phyloP scores from a whole-genome alignment of 2,329 filamentous ascomycete species.

The Orbilia brochopaga region DNA sequence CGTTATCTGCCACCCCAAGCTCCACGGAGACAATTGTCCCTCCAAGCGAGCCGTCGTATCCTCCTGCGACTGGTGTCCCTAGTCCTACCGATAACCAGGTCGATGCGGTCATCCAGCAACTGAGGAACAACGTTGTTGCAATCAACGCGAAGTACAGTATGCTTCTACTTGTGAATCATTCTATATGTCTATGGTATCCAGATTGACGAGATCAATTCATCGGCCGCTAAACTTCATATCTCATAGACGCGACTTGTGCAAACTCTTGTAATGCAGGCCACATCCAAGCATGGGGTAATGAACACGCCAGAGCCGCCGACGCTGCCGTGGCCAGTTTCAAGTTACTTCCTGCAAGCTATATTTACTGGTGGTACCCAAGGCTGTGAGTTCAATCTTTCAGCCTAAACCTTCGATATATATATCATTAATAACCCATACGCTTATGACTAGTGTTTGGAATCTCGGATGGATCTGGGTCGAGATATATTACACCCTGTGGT shows the following conservation, averaged over 20 bases:
- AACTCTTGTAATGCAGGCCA: conserved; percentile 23
- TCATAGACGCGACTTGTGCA: conserved; percentile 36
- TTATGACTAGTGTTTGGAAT: conserved; percentile 28
- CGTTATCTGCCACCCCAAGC: background rate
- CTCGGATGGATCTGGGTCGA: conserved; percentile 49
- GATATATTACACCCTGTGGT: conserved; percentile 46
- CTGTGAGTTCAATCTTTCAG: conserved; percentile 14
- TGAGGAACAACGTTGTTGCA: conserved; percentile 34
- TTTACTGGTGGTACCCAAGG: conserved; percentile 48
- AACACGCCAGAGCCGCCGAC: conserved; percentile 38
- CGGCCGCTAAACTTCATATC: no score
- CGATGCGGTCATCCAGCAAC: conserved; percentile 27
- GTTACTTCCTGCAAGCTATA: conserved; percentile 25
- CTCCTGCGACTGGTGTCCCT: conserved; percentile 36
- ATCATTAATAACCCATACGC: background rate
- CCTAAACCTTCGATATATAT: background rate
- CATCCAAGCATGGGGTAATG: conserved; percentile 45
- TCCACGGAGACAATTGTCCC: conserved; percentile 10
- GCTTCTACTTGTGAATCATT: background rate
- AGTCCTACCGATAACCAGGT: conserved; percentile 29
- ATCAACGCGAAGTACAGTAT: conserved; percentile 46
- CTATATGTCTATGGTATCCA: no score
- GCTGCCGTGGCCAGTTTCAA: conserved; percentile 16
- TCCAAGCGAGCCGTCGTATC: conserved; percentile 43
- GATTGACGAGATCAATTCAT: no score